Evolutionary conservation across 2,329 filamentous ascomycete species (phyloP), one percentile per base, ranked within the genome.

Genomic region (Alternaria sp.): DNA sequence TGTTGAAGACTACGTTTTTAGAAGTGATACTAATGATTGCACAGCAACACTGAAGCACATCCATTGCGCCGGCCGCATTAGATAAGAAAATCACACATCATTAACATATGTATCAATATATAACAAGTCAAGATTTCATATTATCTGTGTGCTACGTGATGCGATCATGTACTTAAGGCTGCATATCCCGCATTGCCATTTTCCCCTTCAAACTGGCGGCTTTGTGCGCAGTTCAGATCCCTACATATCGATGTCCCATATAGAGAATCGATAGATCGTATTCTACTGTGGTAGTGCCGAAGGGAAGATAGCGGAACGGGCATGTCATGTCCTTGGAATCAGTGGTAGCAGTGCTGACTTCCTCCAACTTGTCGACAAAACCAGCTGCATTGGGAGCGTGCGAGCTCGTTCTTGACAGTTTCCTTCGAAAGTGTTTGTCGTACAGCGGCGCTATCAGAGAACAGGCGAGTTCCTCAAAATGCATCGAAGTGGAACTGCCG

Each of bases 1-100:
- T 1, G 3, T 43, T 38, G 11, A 43, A 3, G 5, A 6, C 12
- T 0, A 24, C 20, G 18, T 24, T 36, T 36, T 20, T 24, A n/a
- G 6, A 26, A 6, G 5, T n/a, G 8, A 24, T n/a, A 44, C 54
- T 63, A 52, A 64, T 11, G 0, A 26, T 7, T 8, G 18, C 39
- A 48, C 34, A 79, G 76, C 55, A 86, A 85, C 68, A 86, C 84
- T 0, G 84, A 85, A 64, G 84, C 84, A 36, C 84, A 87, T 76
- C 82, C 83, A 14, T 78, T 86, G 59, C 77, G 74, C 61, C 73
- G 80, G 44, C 79, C 81, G 32, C 32, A 49, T 18, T 49, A 24
- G 20, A 11, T 24, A 38, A 2, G 24, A 22, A 11, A 4, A 49
- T 49, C 32, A 38, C 20, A 22, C 1, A 36, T 36, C 32, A 1